Evolutionary conservation across 2,329 filamentous ascomycete species (phyloP), one percentile per base, ranked within the genome.

Genomic region (Dendrostoma leiphaemia): DNA sequence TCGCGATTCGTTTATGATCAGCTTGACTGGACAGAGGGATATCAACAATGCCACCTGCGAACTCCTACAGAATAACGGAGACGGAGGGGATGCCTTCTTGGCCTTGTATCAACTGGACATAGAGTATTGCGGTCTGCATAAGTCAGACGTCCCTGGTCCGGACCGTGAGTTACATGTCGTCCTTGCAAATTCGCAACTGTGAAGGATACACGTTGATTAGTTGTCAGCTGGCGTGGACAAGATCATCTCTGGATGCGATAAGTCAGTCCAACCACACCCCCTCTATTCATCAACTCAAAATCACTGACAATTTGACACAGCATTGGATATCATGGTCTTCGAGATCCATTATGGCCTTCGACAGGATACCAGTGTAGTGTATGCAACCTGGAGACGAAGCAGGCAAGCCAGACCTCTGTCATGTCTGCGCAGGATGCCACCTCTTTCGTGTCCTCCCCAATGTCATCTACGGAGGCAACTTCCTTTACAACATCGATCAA

Each of bases 31-130:
- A 5, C 49, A 51, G 6, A 19, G 4, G 10, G 29, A 50, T 15
- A 50, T 59, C 35, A 50, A 31, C 28, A 31, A 21, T 6, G 24
- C 29, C 12, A 47, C 48, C 6, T 59, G 56, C 50, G 32, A 48
- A 32, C 28, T 21, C 37, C 48, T 59, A 29, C 35, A 41, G 21
- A 41, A 48, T 6, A 34, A 28, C 28, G 46, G 46, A 34, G 26
- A 47, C 7, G 56, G 48, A 41, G 49, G 53, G 1, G 4, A 40
- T 6, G 24, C 32, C 9, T 59, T 82, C 10, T 74, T 71, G 69
- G 62, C 67, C 37, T 66, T 82, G 21, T 82, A 82, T 62, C 78
- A 77, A 64, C 81, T 80, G 63, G 77, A 81, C 62, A 70, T 72
- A 46, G 71, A 69, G 48, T 70, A 70, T 46, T 83, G 79, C 61